Evolutionary conservation across 805 yeast species (phyloP).

Genomic region (Grigorovia yakushimaensis): DNA sequence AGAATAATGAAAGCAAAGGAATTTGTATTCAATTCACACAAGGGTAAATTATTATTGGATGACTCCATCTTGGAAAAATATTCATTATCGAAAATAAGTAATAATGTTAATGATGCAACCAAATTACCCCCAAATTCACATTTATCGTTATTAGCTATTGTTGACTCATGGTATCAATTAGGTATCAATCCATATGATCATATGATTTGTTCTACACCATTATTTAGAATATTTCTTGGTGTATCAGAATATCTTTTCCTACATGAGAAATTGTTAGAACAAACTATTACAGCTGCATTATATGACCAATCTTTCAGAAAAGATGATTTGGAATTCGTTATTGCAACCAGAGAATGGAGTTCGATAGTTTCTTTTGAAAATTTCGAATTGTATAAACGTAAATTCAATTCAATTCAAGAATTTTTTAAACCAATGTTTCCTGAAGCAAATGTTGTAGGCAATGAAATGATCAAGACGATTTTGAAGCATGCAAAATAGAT

Average conservation of each 20-base stretch:
- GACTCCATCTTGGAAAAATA: conserved; percentile 71
- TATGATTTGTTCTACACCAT: conserved; percentile 91
- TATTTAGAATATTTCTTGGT: conserved; percentile 85
- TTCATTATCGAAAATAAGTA: conserved; percentile 64
- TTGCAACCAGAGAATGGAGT: conserved; percentile 86
- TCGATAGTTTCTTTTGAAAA: conserved; percentile 67
- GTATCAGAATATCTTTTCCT: conserved; percentile 88
- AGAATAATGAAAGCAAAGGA: conserved; percentile 60
- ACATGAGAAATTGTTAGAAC: conserved; percentile 72
- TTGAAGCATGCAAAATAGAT: conserved; percentile 30
- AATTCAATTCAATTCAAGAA: conserved; percentile 71
- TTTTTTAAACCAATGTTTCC: conserved; percentile 81
- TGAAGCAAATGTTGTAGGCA: conserved; percentile 82
- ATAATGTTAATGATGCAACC: conserved; percentile 29
- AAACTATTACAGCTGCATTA: conserved; percentile 64
- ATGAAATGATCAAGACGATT: conserved; percentile 85
- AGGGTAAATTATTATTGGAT: conserved; percentile 58
- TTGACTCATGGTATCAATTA: conserved; percentile 82
- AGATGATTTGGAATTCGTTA: conserved; percentile 86
- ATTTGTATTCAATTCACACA: conserved; percentile 61
- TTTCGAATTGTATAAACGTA: conserved; percentile 57
- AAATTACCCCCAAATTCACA: conserved; percentile 65
- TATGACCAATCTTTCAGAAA: conserved; percentile 59
- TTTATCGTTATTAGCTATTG: conserved; percentile 78
- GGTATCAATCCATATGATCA: conserved; percentile 92